Conservation (phyloP, 2,329 filamentous ascomycete species). For the Neonectria ditissima region DNA sequence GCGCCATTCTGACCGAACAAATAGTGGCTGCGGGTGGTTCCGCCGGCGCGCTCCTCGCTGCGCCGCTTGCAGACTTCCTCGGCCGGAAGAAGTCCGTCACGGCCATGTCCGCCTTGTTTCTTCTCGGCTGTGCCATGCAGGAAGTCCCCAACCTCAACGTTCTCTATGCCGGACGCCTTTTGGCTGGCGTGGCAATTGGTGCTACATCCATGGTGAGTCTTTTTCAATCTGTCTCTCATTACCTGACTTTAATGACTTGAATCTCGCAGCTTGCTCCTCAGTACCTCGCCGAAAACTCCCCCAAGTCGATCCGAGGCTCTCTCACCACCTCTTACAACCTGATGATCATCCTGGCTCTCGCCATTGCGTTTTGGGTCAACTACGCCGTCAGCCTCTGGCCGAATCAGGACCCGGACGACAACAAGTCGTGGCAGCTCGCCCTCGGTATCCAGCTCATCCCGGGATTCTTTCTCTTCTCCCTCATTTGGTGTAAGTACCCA, state of each 20-base stretch:
- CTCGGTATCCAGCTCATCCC: constrained; percentile 35
- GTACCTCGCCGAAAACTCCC: constrained; percentile 22
- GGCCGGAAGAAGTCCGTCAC: constrained; percentile 22
- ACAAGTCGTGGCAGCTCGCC: constrained; percentile 22
- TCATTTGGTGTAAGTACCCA: constrained; percentile 15
- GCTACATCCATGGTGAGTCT: constrained; percentile 15
- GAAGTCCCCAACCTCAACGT: constrained; percentile 19
- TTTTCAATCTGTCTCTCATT: neutral
- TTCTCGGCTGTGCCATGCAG: constrained; percentile 19
- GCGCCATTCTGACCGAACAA: neutral
- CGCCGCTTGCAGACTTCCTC: constrained; percentile 21
- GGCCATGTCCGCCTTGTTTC: constrained; percentile 16
- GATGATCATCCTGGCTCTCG: constrained; percentile 23
- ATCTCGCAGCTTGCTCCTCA: constrained; percentile 18
- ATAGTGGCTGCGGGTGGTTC: constrained; percentile 25
- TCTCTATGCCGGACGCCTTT: constrained; percentile 16
- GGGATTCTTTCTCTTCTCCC: constrained; percentile 28
- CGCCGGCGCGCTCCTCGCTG: constrained; percentile 14
- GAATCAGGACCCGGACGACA: neutral
- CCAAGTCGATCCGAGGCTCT: constrained; percentile 20
- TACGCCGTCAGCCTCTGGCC: constrained; percentile 22
- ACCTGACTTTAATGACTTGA: neutral
- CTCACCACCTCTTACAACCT: constrained; percentile 21
- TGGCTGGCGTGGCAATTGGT: constrained; percentile 19
- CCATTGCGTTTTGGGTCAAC: constrained; percentile 24